Evolutionary conservation across 2,329 filamentous ascomycete species (phyloP).

Genomic region (Colletotrichum lini): DNA sequence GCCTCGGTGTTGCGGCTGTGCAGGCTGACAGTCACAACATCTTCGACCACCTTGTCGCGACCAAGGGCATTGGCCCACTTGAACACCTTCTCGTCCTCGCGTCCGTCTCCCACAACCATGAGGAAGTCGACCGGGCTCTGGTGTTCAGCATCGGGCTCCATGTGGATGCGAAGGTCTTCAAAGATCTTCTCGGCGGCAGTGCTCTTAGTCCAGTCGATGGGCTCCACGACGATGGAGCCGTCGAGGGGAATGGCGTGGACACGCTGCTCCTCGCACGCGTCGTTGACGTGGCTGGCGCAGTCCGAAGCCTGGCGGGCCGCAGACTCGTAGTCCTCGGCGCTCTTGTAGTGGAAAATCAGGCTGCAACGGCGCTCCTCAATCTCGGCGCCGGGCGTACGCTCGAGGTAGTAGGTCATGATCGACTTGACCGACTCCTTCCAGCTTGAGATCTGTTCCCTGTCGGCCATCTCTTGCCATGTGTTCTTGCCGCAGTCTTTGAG

Average conservation of each 20-base stretch:
- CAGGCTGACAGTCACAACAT: constrained; percentile 88
- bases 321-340: constrained; percentile 81
- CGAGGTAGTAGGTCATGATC: constrained; percentile 90
- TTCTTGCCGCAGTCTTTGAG: constrained; percentile 78
- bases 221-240: constrained; percentile 86
- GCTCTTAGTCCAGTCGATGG: constrained; percentile 88
- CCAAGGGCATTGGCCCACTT: constrained; percentile 89
- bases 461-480: constrained; percentile 84
- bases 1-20: constrained; percentile 92
- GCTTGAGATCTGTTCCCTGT: constrained; percentile 75
- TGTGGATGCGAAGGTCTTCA: constrained; percentile 64
- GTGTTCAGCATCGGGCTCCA: constrained; percentile 51
- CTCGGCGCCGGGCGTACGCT: constrained; percentile 88
- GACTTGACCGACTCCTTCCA: constrained; percentile 90
- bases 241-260: constrained; percentile 88
- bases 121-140: constrained; percentile 81
- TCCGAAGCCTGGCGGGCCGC: constrained; percentile 88
- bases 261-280: constrained; percentile 86
- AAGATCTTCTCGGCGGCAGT: constrained; percentile 85
- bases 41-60: constrained; percentile 69
- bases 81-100: constrained; percentile 95
- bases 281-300: constrained; percentile 95
- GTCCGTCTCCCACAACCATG: constrained; percentile 89
- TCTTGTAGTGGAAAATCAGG: constrained; percentile 90
- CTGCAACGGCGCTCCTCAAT: constrained; percentile 95